Conservation (phyloP, 805 yeast species). For the Candida dendrica region DNA sequence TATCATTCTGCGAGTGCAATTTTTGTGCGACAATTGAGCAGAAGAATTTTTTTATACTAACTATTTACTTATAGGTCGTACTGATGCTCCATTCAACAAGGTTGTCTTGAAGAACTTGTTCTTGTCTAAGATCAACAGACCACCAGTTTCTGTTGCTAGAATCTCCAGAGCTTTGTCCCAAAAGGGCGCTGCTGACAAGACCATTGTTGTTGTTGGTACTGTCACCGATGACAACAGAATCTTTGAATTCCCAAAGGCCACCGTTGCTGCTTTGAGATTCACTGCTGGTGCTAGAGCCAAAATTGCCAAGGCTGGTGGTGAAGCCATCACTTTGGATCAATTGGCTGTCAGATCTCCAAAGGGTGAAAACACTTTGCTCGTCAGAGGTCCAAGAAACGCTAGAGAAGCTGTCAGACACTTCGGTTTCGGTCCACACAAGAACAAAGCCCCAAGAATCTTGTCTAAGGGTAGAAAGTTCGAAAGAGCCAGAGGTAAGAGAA, state of each 20-base stretch:
- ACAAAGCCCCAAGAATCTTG: constrained; percentile 97
- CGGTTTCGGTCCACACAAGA: constrained; percentile 99
- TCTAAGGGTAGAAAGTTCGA: constrained; percentile 99
- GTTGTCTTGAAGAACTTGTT: constrained; percentile 88
- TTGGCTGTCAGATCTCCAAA: constrained; percentile 98
- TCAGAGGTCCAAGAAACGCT: constrained; percentile 98
- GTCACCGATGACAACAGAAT: constrained; percentile 97
- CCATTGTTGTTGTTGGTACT: constrained; percentile 97
- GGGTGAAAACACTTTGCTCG: constrained; percentile 96
- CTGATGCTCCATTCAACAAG: constrained; percentile 98
- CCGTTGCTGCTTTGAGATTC: constrained; percentile 99
- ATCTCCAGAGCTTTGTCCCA: constrained; percentile 76
- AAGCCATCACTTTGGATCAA: constrained; percentile 98
- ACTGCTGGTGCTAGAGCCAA: constrained; percentile 98
- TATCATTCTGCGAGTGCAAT: constrained; percentile 33
- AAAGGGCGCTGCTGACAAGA: constrained; percentile 83
- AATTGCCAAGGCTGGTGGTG: constrained; percentile 98
- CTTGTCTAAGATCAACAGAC: constrained; percentile 98
- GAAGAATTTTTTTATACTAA: constrained; percentile 32
- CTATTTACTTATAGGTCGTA: constrained; percentile 65
- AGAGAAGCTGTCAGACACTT: constrained; percentile 99
- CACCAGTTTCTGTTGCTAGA: constrained; percentile 96
- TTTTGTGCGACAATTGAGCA: constrained; percentile 41
- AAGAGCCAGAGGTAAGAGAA: constrained; percentile 99
- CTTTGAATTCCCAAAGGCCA: constrained; percentile 89